Base-by-base conservation (phyloP, 2,329 filamentous ascomycete species). In the Cadophora malorum region DNA sequence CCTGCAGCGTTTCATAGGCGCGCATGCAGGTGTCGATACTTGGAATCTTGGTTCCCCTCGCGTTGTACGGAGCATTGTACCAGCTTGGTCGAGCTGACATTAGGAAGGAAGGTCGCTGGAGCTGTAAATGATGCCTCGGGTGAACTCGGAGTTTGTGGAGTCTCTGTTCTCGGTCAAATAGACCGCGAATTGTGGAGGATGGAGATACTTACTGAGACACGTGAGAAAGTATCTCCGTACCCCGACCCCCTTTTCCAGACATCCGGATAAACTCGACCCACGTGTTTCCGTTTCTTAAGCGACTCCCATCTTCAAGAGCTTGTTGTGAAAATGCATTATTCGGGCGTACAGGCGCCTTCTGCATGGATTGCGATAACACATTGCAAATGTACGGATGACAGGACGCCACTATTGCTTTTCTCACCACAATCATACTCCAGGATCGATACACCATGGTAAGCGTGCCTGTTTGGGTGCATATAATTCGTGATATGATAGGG, bases 1-100 rank as follows among this genome's bases (percentile, higher is more conserved):
- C 63, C 63, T 47, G 56, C 56, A 23, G 12, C 35, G 33, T 59
- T 31, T 58, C 55, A 58, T 52, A 65, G 53, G 63, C 63, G 63
- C 38, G 53, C 52, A 35, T 65, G 41, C 52, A 65, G 35, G 63
- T 65, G 35, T 59, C 38, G 28, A 49, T 59, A 59, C 52, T 65
- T 50, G 33, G 21, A 21, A 28, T 19, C 35, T 45, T 23, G 62
- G 62, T 45, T 50, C 31, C 23, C 35, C 21, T 38, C n/a, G 19
- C 23, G 10, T 47, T 25, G 38, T 59, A 28, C 45, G 52, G 38
- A 49, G 21, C n/a, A 25, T 41, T 58, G 31, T 59, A 59, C 56
- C 12, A 45, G 21, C 21, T 59, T 35, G 35, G 56, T 45, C n/a
- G 10, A 41, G 56, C 35, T 38, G 35, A 59, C 16, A 21, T 9